phyloP scores from a whole-genome alignment of 306 rosid species.

The Prunus davidiana region DNA sequence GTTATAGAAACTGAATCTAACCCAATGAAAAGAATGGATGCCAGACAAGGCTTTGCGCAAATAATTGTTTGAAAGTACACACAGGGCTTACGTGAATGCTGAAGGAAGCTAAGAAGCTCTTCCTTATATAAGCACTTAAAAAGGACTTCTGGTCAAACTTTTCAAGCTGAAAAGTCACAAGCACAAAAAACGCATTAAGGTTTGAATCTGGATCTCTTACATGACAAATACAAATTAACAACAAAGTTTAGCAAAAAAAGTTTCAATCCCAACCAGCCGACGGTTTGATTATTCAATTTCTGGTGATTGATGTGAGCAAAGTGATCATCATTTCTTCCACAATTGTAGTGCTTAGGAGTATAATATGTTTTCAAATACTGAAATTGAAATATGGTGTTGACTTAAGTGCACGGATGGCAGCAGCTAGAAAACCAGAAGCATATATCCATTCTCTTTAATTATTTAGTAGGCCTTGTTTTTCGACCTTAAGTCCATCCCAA shows the following conservation, averaged over 20 bases:
- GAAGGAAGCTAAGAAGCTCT: slow-evolving; percentile 24
- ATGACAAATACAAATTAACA: slow-evolving; percentile 21
- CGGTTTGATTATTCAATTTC: slow-evolving; percentile 12
- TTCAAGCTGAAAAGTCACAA: slow-evolving; percentile 41
- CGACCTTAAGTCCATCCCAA: slow-evolving; percentile 17
- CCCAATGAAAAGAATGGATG: slow-evolving; percentile 31
- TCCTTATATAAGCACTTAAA: slow-evolving; percentile 36
- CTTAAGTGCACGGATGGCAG: slow-evolving; percentile 21
- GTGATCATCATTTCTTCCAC: slow-evolving; percentile 16
- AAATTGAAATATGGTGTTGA: slow-evolving; percentile 27
- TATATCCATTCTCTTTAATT: not conserved
- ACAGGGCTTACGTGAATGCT: slow-evolving; percentile 22
- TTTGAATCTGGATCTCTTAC: slow-evolving; percentile 33
- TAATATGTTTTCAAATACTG: slow-evolving; percentile 2
- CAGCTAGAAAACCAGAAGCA: slow-evolving; percentile 25
- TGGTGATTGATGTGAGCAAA: slow-evolving; percentile 25
- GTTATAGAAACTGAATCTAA: slow-evolving; percentile 31
- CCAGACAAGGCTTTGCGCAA: slow-evolving; percentile 17
- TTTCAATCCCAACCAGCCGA: slow-evolving; percentile 20
- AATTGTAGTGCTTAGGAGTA: not conserved
- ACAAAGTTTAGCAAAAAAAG: slow-evolving; percentile 7
- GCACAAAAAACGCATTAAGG: slow-evolving; percentile 7
- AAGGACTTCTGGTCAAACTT: slow-evolving; percentile 48
- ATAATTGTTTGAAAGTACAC: slow-evolving; percentile 17
- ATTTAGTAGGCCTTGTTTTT: not conserved